Percentiles rank a stretch among this genome's conserved stretches.
Conservation (phyloP, 148 eudicot species). For the Cornus suecica region DNA sequence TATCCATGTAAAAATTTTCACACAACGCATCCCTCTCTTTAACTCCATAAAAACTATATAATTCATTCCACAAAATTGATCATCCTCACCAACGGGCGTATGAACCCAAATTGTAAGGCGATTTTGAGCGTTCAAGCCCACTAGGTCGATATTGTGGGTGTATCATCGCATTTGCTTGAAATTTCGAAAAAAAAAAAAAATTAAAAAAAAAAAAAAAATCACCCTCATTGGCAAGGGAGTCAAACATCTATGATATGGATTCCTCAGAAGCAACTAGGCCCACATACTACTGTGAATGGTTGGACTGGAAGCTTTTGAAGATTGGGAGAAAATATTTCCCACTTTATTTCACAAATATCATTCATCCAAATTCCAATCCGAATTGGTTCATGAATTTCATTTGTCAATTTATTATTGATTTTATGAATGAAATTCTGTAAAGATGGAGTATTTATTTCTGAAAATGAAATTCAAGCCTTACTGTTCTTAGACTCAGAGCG, state of each 20-base stretch:
- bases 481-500: background rate
- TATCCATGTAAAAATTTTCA: constrained; percentile 33
- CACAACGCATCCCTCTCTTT: background rate
- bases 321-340: background rate
- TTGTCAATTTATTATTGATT: background rate
- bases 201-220: too few species aligned
- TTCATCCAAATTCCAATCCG: background rate
- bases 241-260: background rate
- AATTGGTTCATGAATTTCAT: too few species aligned
- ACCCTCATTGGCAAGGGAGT: too few species aligned
- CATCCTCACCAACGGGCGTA: too few species aligned
- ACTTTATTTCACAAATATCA: background rate
- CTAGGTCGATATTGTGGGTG: too few species aligned
- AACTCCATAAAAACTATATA: background rate
- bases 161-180: background rate
- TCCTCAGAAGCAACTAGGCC: background rate
- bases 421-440: background rate
- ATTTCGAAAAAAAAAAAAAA: too few species aligned
- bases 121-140: too few species aligned
- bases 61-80: background rate
- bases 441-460: background rate
- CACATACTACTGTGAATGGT: background rate
- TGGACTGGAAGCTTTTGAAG: background rate
- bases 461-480: background rate
- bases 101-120: too few species aligned